Evolutionary conservation across 2,329 filamentous ascomycete genomes (phyloP).

Genomic region (Ploettnerulaceae sp.): DNA sequence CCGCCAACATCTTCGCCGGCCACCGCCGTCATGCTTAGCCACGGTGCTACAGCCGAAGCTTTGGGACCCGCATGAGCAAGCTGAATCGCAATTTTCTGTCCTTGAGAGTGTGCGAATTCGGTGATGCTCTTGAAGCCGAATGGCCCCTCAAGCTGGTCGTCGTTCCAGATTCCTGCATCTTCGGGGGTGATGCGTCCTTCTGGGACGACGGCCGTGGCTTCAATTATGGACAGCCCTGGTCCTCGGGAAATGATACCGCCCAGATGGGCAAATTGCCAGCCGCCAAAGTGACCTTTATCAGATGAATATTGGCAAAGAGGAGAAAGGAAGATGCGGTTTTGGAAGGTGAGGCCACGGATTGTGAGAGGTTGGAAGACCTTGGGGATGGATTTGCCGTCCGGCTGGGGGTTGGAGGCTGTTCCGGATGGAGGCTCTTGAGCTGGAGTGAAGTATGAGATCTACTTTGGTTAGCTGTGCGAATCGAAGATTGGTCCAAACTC

Average conservation of each 20-base stretch:
- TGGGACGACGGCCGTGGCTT: constrained; percentile 70
- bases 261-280: constrained; percentile 79
- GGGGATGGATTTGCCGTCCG: constrained; percentile 45
- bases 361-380: constrained; percentile 42
- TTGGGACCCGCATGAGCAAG: constrained; percentile 76
- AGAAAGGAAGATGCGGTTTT: constrained; percentile 60
- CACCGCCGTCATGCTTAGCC: constrained; percentile 51
- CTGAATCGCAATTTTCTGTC: constrained; percentile 73
- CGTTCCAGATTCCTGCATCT: constrained; percentile 77
- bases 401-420: constrained; percentile 40
- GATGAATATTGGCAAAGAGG: constrained; percentile 65
- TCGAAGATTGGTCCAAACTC: background rate
- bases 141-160: constrained; percentile 68
- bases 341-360: constrained; percentile 49
- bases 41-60: constrained; percentile 56
- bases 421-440: constrained; percentile 42
- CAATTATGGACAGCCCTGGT: constrained; percentile 67
- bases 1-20: constrained; percentile 48
- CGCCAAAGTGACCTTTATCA: constrained; percentile 66
- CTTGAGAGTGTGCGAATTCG: constrained; percentile 76
- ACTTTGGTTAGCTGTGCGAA: constrained; percentile 1
- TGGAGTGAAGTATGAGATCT: constrained; percentile 43
- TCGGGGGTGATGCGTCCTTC: constrained; percentile 81
- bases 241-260: constrained; percentile 75
- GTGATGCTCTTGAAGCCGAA: constrained; percentile 55